These are phyloP conservation scores for Candida frijolesensis DNA, from an alignment of 1,139 yeast species.

Conservation along the genomic window DNA sequence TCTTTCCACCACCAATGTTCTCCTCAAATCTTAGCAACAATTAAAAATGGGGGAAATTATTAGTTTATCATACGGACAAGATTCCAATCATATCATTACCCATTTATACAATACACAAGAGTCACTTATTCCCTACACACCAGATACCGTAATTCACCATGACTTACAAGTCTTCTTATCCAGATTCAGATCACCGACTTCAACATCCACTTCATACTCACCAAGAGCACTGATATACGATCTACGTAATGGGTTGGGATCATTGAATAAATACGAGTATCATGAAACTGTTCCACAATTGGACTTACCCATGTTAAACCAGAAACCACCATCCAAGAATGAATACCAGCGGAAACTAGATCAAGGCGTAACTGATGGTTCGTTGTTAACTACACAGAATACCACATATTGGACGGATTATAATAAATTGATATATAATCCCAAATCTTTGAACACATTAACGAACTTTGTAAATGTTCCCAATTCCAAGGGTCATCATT, in stretches of 20 bases:
- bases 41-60: slow-evolving; percentile 52
- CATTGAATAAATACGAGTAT: slow-evolving; percentile 57
- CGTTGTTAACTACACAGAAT: slow-evolving; percentile 36
- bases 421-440: slow-evolving; percentile 66
- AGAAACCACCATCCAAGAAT: slow-evolving; percentile 34
- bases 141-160: slow-evolving; percentile 28
- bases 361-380: slow-evolving; percentile 29
- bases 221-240: slow-evolving; percentile 87
- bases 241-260: slow-evolving; percentile 64
- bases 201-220: slow-evolving; percentile 53
- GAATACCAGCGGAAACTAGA: slow-evolving; percentile 69
- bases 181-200: slow-evolving; percentile 43
- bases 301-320: slow-evolving; percentile 6
- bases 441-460: slow-evolving; percentile 56
- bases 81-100: slow-evolving; percentile 70
- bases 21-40: neutral
- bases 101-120: slow-evolving; percentile 85
- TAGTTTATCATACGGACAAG: slow-evolving; percentile 69
- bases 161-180: slow-evolving; percentile 33
- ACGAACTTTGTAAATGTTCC: slow-evolving; percentile 46
- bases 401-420: slow-evolving; percentile 84
- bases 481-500: slow-evolving; percentile 27
- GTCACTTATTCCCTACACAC: slow-evolving; percentile 57
- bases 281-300: slow-evolving; percentile 24
- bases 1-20: neutral